These are phyloP conservation scores for Populus deltoides DNA, from an alignment of 345 rosid species.

Conservation along the genomic window DNA sequence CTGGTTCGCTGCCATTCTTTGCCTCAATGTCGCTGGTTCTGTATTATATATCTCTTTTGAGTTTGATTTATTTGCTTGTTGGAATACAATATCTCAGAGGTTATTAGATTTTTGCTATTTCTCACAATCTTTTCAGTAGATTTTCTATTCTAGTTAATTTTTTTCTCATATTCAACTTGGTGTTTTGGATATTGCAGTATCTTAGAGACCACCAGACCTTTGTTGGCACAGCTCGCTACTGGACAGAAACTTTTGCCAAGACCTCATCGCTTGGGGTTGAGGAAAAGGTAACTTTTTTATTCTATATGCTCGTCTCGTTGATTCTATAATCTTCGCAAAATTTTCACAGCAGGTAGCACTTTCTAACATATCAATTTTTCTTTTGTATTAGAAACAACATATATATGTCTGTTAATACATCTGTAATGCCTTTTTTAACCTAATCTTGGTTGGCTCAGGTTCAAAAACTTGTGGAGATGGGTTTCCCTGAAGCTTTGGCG, in stretches of 20 bases:
- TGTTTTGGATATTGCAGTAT: conserved; percentile 51
- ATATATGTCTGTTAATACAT: background rate
- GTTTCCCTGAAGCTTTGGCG: conserved; percentile 71
- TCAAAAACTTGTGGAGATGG: conserved; percentile 90
- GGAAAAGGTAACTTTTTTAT: conserved; percentile 60
- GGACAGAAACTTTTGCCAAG: conserved; percentile 97
- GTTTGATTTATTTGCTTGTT: background rate
- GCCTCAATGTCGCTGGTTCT: background rate
- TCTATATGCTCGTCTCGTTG: background rate
- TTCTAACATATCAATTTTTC: no score
- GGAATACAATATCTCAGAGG: background rate
- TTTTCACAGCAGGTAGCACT: background rate
- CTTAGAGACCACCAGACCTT: conserved; percentile 82
- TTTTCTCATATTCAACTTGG: background rate
- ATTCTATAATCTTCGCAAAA: background rate
- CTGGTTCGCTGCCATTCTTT: conserved; percentile 11
- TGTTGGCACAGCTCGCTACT: conserved; percentile 87
- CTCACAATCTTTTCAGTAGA: background rate
- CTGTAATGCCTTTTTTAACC: background rate
- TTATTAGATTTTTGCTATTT: background rate
- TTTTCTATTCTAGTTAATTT: background rate
- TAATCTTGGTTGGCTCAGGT: conserved; percentile 41
- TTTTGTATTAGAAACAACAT: background rate
- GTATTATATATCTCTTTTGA: background rate
- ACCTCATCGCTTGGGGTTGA: conserved; percentile 66